phyloP scores from a whole-genome alignment of 2,329 filamentous ascomycete species.

The Arthrobotrys pseudoclavata region DNA sequence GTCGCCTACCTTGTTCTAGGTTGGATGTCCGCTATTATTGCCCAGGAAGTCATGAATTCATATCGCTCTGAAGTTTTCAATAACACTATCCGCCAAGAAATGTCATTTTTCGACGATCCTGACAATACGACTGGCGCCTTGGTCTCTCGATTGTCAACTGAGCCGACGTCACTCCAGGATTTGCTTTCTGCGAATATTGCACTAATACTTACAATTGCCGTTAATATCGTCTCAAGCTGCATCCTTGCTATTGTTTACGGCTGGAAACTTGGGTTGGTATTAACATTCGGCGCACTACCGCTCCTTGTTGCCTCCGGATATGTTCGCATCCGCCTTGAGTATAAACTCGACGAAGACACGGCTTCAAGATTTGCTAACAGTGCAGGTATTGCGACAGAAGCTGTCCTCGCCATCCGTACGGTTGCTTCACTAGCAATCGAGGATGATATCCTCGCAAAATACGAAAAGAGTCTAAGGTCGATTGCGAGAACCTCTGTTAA shows the following conservation, averaged over 20 bases:
- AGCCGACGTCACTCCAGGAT: constrained; percentile 69
- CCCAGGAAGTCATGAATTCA: constrained; percentile 41
- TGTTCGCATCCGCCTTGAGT: constrained; percentile 68
- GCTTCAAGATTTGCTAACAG: constrained; percentile 77
- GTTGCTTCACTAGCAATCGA: constrained; percentile 80
- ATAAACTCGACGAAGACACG: constrained; percentile 79
- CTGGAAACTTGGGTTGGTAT: constrained; percentile 67
- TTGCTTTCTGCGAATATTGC: constrained; percentile 70
- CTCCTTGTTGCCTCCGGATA: constrained; percentile 66
- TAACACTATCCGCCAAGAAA: constrained; percentile 70
- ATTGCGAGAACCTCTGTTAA: constrained; percentile 74
- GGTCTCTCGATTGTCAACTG: constrained; percentile 63
- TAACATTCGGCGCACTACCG: constrained; percentile 66
- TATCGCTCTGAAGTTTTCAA: constrained; percentile 66
- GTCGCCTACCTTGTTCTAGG: constrained; percentile 71
- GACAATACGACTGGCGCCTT: constrained; percentile 64
- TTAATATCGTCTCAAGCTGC: constrained; percentile 69
- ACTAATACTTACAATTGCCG: constrained; percentile 68
- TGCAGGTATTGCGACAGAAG: constrained; percentile 80
- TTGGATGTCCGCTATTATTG: constrained; percentile 23
- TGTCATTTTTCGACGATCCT: constrained; percentile 64
- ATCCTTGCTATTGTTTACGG: constrained; percentile 68
- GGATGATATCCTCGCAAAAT: constrained; percentile 74
- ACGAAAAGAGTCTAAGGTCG: constrained; percentile 72
- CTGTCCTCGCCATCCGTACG: constrained; percentile 80